phyloP scores from a whole-genome alignment of 257 asterid genomes.

The Thymus mandschuricus region DNA sequence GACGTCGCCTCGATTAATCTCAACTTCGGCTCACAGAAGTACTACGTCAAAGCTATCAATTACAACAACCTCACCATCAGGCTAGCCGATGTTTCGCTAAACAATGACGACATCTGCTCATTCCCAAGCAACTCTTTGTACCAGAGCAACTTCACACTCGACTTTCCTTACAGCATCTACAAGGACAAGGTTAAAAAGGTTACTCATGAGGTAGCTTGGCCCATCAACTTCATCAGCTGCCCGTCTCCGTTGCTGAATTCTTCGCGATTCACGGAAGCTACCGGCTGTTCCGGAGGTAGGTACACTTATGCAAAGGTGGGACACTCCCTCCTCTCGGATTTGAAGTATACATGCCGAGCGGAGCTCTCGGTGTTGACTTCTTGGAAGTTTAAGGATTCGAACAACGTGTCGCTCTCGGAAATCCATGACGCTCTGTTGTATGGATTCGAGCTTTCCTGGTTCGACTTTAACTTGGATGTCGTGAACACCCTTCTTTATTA shows the following conservation, averaged over 20 bases:
- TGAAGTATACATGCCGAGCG: not conserved
- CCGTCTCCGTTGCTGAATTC: not conserved
- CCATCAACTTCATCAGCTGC: not conserved
- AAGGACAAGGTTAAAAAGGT: too few species aligned
- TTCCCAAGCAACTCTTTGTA: not conserved
- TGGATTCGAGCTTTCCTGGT: slow-evolving; percentile 9
- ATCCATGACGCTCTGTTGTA: slow-evolving; percentile 8
- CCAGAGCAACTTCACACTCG: not conserved
- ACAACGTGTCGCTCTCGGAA: slow-evolving; percentile 13
- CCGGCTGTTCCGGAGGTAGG: too few species aligned
- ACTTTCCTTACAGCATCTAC: too few species aligned
- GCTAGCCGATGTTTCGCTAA: slow-evolving; percentile 28
- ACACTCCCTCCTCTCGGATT: too few species aligned
- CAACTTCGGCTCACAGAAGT: slow-evolving; percentile 15
- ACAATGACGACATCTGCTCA: slow-evolving; percentile 25
- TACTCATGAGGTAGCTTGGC: not conserved
- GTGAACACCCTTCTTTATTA: too few species aligned
- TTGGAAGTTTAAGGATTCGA: not conserved
- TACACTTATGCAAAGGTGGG: too few species aligned
- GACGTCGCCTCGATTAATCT: slow-evolving; percentile 27
- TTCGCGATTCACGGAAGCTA: too few species aligned
- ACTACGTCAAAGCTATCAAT: slow-evolving; percentile 31
- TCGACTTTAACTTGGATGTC: too few species aligned
- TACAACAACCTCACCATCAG: slow-evolving; percentile 34
- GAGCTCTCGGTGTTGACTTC: not conserved